Conservation (phyloP, 2,329 filamentous ascomycete genomes). For the Fusarium luffae region DNA sequence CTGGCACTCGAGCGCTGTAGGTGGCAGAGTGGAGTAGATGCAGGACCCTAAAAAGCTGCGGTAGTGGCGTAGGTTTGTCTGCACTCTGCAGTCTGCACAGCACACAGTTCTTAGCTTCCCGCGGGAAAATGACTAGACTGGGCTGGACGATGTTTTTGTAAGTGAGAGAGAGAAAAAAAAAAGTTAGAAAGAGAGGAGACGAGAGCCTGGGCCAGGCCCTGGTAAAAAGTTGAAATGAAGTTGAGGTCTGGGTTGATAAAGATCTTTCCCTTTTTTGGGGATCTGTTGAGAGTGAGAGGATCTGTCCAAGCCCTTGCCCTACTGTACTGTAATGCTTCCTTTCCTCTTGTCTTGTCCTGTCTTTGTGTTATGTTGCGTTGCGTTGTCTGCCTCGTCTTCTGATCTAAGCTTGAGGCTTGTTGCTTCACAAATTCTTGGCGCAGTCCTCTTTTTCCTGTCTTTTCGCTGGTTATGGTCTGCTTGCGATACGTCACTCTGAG, state of each 20-base stretch:
- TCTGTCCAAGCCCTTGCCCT: conserved; percentile 37
- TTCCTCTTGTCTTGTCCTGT: background rate
- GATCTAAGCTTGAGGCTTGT: conserved; percentile 29
- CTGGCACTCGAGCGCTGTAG: background rate
- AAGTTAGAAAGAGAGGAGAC: background rate
- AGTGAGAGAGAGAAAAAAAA: background rate
- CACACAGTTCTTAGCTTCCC: conserved; percentile 26
- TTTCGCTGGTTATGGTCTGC: conserved; percentile 31
- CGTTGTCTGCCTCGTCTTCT: conserved; percentile 31
- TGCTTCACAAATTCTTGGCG: conserved; percentile 37
- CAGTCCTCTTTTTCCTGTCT: conserved; percentile 26
- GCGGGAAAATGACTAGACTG: conserved; percentile 19
- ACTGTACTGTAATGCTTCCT: conserved; percentile 9
- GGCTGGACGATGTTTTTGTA: conserved; percentile 11
- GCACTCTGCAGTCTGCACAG: conserved; percentile 14
- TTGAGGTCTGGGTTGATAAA: conserved; percentile 23
- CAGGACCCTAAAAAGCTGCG: conserved; percentile 38
- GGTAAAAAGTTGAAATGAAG: conserved; percentile 26
- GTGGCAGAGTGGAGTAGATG: conserved; percentile 30
- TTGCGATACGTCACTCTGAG: conserved; percentile 41
- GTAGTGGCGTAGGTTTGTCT: conserved; percentile 24
- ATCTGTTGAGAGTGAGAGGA: conserved; percentile 29
- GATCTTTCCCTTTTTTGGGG: conserved; percentile 36
- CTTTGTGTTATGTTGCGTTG: background rate
- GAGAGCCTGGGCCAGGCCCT: conserved; percentile 14